These are phyloP conservation scores for Lactifluus pinguis DNA, from an alignment of 768 basidiomycete species.

Conservation along the genomic window DNA sequence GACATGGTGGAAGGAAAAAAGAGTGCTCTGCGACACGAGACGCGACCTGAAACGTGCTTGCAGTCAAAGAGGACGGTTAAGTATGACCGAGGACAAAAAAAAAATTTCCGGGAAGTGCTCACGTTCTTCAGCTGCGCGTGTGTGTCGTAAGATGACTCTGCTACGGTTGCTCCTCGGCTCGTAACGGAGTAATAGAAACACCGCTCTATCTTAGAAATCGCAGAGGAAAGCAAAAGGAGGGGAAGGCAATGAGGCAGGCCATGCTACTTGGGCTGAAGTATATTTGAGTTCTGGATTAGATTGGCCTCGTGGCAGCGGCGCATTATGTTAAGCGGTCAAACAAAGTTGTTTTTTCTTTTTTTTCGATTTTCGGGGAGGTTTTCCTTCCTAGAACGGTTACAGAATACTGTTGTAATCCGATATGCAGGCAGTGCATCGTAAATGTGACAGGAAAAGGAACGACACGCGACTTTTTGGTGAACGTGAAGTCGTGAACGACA, in stretches of 20 bases:
- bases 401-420: too few species aligned
- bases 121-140: neutral
- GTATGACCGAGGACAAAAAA: neutral
- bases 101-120: neutral
- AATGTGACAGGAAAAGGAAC: too few species aligned
- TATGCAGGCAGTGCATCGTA: too few species aligned
- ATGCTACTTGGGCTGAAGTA: neutral
- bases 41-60: neutral
- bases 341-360: neutral
- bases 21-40: neutral
- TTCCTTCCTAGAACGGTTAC: neutral
- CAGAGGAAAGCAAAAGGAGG: neutral
- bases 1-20: neutral
- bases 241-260: neutral
- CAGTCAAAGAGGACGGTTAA: neutral
- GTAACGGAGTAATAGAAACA: too few species aligned
- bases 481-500: too few species aligned
- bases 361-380: neutral
- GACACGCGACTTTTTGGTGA: too few species aligned
- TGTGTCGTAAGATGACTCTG: neutral
- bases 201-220: neutral
- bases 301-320: neutral
- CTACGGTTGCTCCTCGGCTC: too few species aligned
- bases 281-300: neutral
- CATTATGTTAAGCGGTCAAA: neutral